These are phyloP conservation scores for Elongisporangium undulatum DNA, from an alignment of 352 stramenopile species.

Conservation along the genomic window DNA sequence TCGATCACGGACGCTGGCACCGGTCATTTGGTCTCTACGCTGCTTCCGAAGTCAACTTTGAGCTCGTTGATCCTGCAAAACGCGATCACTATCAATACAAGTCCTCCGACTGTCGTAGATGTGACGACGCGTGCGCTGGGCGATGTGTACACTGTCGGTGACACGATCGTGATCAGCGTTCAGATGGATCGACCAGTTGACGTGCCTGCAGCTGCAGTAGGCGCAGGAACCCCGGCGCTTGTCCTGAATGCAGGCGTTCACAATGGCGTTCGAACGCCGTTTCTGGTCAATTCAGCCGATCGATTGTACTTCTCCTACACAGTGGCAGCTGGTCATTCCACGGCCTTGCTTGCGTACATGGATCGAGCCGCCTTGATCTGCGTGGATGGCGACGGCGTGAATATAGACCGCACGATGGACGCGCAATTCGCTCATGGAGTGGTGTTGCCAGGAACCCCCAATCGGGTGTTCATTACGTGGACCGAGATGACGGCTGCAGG, in stretches of 20 bases:
- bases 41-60: conserved; percentile 22
- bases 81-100: conserved; percentile 30
- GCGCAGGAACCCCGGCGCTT: conserved; percentile 26
- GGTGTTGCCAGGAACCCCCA: conserved; percentile 12
- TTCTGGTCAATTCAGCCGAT: conserved; percentile 33
- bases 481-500: conserved; percentile 23
- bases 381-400: conserved; percentile 34
- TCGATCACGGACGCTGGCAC: conserved; percentile 19
- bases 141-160: conserved; percentile 44
- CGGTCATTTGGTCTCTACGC: conserved; percentile 21
- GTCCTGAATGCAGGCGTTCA: conserved; percentile 35
- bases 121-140: conserved; percentile 37
- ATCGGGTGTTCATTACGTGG: conserved; percentile 39
- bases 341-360: conserved; percentile 30
- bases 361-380: conserved; percentile 39
- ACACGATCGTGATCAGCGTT: conserved; percentile 34
- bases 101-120: conserved; percentile 21
- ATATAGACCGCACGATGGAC: conserved; percentile 28
- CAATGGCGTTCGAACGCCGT: conserved; percentile 11
- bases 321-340: conserved; percentile 36
- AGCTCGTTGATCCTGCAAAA: conserved; percentile 15
- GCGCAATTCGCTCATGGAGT: conserved; percentile 17
- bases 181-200: conserved; percentile 33
- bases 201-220: conserved; percentile 8
- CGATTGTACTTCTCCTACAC: conserved; percentile 51